Evolutionary conservation across 2,329 filamentous ascomycete genomes (phyloP).

Genomic region (Madurella fahalii): DNA sequence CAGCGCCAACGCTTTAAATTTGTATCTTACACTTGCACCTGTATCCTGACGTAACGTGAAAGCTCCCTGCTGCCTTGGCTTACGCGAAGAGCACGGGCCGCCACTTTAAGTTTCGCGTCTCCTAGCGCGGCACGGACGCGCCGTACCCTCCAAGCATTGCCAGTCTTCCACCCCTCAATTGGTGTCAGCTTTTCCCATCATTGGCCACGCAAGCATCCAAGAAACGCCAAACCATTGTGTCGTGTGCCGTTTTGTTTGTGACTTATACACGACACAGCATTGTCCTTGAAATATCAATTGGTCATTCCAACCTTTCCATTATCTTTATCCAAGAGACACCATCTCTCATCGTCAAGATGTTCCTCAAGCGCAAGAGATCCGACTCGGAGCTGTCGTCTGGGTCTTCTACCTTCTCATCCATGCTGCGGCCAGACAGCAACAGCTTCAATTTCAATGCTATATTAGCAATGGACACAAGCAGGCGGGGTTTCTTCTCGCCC

Average conservation of each 20-base stretch:
- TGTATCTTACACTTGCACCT: not conserved
- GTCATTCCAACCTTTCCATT: not conserved
- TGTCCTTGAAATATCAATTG: not conserved
- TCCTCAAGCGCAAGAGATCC: slow-evolving; percentile 62
- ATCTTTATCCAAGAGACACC: not conserved
- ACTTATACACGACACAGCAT: not conserved
- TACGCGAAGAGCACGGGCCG: slow-evolving; percentile 5
- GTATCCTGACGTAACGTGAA: not conserved
- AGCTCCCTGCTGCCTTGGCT: not conserved
- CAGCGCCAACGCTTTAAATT: no score
- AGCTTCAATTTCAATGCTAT: slow-evolving; percentile 32
- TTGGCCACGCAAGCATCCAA: not conserved
- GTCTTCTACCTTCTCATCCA: slow-evolving; percentile 40
- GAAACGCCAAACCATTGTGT: not conserved
- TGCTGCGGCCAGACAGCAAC: slow-evolving; percentile 29
- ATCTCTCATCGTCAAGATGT: slow-evolving; percentile 34
- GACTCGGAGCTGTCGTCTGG: slow-evolving; percentile 52
- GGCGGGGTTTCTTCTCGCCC: slow-evolving; percentile 30
- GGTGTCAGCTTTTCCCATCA: not conserved
- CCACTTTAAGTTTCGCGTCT: slow-evolving; percentile 13
- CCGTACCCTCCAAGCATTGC: not conserved
- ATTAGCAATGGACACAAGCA: slow-evolving; percentile 32
- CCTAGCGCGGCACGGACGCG: slow-evolving; percentile 1
- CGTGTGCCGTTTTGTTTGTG: not conserved
- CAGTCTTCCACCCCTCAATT: not conserved